Percentiles rank a stretch among this genome's conserved stretches.
These are phyloP conservation scores for Circinella umbellata DNA, from an alignment of 371 early-diverging fungal genomes.

Conservation along the genomic window DNA sequence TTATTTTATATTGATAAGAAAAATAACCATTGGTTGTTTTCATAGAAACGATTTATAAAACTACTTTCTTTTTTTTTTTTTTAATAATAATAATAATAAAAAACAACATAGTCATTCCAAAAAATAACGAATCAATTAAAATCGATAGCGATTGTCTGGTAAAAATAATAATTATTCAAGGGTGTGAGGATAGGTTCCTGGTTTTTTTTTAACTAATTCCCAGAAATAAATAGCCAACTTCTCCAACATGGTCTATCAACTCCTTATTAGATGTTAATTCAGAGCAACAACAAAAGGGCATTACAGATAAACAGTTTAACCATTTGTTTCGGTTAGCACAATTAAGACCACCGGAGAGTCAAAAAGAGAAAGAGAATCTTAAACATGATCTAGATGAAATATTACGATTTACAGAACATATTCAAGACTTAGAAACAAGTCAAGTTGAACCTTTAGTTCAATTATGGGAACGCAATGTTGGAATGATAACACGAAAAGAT, in stretches of 20 bases:
- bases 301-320: slow-evolving; percentile 38
- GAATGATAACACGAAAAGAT: slow-evolving; percentile 16
- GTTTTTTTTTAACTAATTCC: not conserved
- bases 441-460: slow-evolving; percentile 36
- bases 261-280: slow-evolving; percentile 26
- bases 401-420: slow-evolving; percentile 35
- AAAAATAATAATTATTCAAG: not conserved
- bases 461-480: slow-evolving; percentile 34
- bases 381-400: slow-evolving; percentile 39
- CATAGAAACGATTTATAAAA: no score
- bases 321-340: slow-evolving; percentile 39
- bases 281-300: slow-evolving; percentile 1
- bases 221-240: slow-evolving; percentile 22
- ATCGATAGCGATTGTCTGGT: slow-evolving; percentile 8
- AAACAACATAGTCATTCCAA: not conserved
- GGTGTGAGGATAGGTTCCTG: not conserved
- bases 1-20: no score
- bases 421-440: slow-evolving; percentile 24
- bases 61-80: no score
- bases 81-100: no score
- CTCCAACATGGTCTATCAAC: slow-evolving; percentile 39
- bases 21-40: no score
- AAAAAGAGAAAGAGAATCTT: slow-evolving; percentile 18
- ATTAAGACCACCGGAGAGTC: slow-evolving; percentile 22
- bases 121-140: not conserved